Conservation (phyloP, 1,139 yeast species). For the Pichia kudriavzevii region DNA sequence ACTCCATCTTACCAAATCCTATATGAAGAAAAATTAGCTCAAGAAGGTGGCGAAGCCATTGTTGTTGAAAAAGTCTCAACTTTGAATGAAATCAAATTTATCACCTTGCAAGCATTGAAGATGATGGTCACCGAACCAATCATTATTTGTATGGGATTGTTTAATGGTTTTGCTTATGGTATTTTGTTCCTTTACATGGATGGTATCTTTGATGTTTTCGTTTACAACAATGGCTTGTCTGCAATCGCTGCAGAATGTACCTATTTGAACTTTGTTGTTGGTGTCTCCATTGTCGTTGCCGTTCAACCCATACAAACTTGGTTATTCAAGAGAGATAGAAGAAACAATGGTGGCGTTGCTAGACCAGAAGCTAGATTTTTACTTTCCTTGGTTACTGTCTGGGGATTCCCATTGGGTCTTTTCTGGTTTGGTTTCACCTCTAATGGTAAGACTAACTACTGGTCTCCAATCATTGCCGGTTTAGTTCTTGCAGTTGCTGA, state of each 20-base stretch:
- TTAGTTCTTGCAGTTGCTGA: constrained; percentile 39
- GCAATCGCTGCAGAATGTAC: constrained; percentile 27
- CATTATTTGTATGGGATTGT: constrained; percentile 26
- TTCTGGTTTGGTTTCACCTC: constrained; percentile 30
- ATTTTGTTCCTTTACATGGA: constrained; percentile 31
- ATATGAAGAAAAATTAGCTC: constrained; percentile 15
- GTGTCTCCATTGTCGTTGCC: constrained; percentile 24
- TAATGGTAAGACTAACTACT: constrained; percentile 25
- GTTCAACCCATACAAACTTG: constrained; percentile 27
- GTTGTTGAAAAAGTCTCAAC: constrained; percentile 21
- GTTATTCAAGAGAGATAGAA: constrained; percentile 30
- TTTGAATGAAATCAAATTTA: constrained; percentile 23
- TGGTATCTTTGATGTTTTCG: constrained; percentile 29
- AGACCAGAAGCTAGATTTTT: constrained; percentile 37
- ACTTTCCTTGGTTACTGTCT: constrained; percentile 26
- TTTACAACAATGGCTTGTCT: constrained; percentile 26
- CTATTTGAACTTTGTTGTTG: constrained; percentile 28
- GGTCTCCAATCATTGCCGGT: constrained; percentile 31
- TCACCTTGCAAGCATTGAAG: constrained; percentile 26
- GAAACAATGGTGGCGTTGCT: constrained; percentile 36
- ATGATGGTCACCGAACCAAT: constrained; percentile 30
- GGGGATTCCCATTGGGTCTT: constrained; percentile 30
- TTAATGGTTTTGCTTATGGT: constrained; percentile 29
- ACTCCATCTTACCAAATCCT: constrained; percentile 17
- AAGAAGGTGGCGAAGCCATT: constrained; percentile 20